Base-by-base conservation (phyloP, 2,329 filamentous ascomycete genomes). In the Penicillium hordei region DNA sequence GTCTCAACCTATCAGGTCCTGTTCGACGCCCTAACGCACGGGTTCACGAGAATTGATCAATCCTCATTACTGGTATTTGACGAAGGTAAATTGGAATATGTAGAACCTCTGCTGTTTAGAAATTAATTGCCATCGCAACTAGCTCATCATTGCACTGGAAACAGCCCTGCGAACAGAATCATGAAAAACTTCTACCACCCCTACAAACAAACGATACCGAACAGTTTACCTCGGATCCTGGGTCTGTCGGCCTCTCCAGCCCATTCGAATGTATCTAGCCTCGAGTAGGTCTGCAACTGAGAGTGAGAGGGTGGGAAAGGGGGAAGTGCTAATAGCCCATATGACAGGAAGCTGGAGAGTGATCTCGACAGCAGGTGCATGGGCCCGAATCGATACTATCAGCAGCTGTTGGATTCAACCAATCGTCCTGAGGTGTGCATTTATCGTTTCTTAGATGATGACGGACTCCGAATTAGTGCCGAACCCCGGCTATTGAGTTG, bases 141-240 rank as follows among this genome's bases (percentile, higher is more conserved):
- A 56, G 53, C 53, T 51, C 53, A 56, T 31, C 53, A 56, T 46
- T 56, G 53, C 33, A 46, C 45, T 13, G 31, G 39, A 29, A 45
- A 27, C 31, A 39, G 45, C 23, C 53, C 48, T 4, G 53, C 38
- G 7, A 51, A 56, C 34, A 39, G 48, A n/a, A 55, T 55, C 43
- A 50, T 56, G 48, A 29, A 21, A 10, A 33, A 46, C n/a, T 56
- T 56, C 46, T 56, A 56, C 25, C 46, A 56, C 17, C 27, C 25
- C 17, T 29, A 29, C 44, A 48, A 48, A 55, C 19, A 38, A 33
- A 33, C 36, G 48, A 40, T 36, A 3, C 27, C 33, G 31, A 46
- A 39, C 27, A 39, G 23, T n/a, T 33, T 53, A 29, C 51, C 51
- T 33, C 43, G 27, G 23, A 42, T 42, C 6, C 34, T 55, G 10